Percentiles rank a stretch among this genome's conserved stretches.
These are phyloP conservation scores for Blastobotrys apis DNA, from an alignment of 1,139 yeast species.

Conservation along the genomic window DNA sequence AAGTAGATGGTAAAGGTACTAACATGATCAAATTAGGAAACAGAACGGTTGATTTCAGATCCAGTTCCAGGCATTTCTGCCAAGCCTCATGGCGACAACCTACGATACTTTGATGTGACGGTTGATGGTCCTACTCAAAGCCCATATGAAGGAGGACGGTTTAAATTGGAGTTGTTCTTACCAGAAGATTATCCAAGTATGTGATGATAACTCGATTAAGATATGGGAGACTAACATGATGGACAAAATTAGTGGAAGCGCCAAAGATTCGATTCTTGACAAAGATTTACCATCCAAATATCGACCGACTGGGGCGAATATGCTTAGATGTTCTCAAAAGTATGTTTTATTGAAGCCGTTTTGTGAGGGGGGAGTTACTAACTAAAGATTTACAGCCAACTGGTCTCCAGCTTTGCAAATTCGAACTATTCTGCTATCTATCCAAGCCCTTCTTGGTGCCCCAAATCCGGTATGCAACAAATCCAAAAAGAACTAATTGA, in stretches of 20 bases:
- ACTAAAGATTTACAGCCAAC: constrained; percentile 41
- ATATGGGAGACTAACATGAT: neutral
- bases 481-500: neutral
- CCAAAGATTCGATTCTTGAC: constrained; percentile 92
- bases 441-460: constrained; percentile 90
- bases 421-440: constrained; percentile 84
- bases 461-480: constrained; percentile 62
- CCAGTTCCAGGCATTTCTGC: constrained; percentile 98
- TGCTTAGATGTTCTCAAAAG: constrained; percentile 91
- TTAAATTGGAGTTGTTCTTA: constrained; percentile 68
- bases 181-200: constrained; percentile 81
- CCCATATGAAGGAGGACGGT: constrained; percentile 76
- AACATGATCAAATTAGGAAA: constrained; percentile 48
- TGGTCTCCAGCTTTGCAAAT: constrained; percentile 99
- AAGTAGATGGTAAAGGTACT: neutral
- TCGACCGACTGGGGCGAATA: constrained; percentile 90
- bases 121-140: constrained; percentile 87
- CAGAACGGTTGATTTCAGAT: constrained; percentile 84
- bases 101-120: constrained; percentile 83
- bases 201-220: constrained; percentile 12
- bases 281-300: constrained; percentile 93
- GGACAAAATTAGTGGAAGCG: constrained; percentile 54
- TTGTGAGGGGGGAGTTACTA: neutral
- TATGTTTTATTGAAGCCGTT: constrained; percentile 33
- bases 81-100: constrained; percentile 85